These are phyloP conservation scores for Solanum virginianum DNA, from an alignment of 257 asterid species.

Conservation along the genomic window DNA sequence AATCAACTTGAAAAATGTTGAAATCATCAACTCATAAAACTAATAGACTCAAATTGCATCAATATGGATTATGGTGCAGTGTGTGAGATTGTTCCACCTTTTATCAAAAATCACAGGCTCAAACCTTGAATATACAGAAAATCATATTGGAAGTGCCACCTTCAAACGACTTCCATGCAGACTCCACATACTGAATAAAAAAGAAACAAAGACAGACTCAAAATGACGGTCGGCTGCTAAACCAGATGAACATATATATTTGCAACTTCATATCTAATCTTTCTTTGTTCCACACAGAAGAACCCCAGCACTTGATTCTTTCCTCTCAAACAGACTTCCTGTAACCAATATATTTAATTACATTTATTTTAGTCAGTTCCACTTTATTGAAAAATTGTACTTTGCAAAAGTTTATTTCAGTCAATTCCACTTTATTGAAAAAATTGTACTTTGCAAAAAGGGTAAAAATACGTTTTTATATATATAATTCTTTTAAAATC, in stretches of 20 bases:
- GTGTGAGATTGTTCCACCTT: too few species aligned
- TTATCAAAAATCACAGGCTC: too few species aligned
- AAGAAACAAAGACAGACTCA: slow-evolving; percentile 15
- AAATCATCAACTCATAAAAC: slow-evolving; percentile 54
- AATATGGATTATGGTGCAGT: too few species aligned
- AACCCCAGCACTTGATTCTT: slow-evolving; percentile 65
- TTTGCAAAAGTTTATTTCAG: too few species aligned
- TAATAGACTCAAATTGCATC: slow-evolving; percentile 44
- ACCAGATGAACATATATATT: slow-evolving; percentile 43
- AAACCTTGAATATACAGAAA: too few species aligned
- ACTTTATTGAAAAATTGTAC: too few species aligned
- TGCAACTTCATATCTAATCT: slow-evolving; percentile 68
- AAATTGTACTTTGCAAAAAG: too few species aligned
- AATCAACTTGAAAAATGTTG: neutral
- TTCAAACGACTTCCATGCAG: too few species aligned
- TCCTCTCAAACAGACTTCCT: slow-evolving; percentile 25
- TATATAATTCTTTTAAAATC: neutral
- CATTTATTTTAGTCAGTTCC: too few species aligned
- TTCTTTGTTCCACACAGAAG: slow-evolving; percentile 69
- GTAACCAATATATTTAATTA: neutral
- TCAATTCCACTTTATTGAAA: too few species aligned
- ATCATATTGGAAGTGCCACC: too few species aligned
- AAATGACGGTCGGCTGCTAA: slow-evolving; percentile 56
- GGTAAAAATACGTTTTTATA: neutral
- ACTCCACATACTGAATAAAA: too few species aligned